These are phyloP conservation scores for Globisporangium cederbergense DNA, from an alignment of 352 stramenopile genomes.

Conservation along the genomic window DNA sequence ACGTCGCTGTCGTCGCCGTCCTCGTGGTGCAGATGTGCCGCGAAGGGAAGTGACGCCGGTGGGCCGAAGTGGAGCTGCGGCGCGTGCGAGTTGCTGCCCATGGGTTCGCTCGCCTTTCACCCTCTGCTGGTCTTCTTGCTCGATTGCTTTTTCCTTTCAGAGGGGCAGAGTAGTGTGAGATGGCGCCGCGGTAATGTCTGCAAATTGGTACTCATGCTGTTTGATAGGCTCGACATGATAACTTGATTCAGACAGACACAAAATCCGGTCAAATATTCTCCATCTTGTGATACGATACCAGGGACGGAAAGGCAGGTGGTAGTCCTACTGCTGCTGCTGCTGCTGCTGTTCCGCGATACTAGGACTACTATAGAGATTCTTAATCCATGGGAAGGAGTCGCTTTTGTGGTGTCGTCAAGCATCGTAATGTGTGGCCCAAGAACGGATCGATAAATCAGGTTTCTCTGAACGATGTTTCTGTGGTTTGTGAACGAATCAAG, in stretches of 20 bases:
- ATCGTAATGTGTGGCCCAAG: background rate
- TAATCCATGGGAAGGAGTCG: background rate
- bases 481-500: background rate
- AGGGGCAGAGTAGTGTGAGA: background rate
- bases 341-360: no score
- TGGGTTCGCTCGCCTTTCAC: background rate
- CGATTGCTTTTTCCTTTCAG: slow-evolving; percentile 2
- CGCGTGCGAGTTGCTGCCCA: slow-evolving; percentile 1
- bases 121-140: slow-evolving; percentile 3
- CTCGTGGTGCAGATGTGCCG: slow-evolving; percentile 8
- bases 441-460: background rate
- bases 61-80: background rate
- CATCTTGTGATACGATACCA: background rate
- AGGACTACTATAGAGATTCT: background rate
- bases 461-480: background rate
- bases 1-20: background rate
- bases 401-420: background rate
- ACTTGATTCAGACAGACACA: background rate
- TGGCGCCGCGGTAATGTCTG: background rate
- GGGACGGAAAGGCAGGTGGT: background rate
- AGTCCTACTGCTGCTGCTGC: background rate
- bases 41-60: slow-evolving; percentile 14
- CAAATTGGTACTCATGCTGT: background rate
- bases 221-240: background rate
- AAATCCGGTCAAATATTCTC: slow-evolving; percentile 6